A percentile compares a stretch with the other conserved stretches of the same genome.
Evolutionary conservation across 306 rosid species (phyloP).

Genomic region (Lupinus albus): DNA sequence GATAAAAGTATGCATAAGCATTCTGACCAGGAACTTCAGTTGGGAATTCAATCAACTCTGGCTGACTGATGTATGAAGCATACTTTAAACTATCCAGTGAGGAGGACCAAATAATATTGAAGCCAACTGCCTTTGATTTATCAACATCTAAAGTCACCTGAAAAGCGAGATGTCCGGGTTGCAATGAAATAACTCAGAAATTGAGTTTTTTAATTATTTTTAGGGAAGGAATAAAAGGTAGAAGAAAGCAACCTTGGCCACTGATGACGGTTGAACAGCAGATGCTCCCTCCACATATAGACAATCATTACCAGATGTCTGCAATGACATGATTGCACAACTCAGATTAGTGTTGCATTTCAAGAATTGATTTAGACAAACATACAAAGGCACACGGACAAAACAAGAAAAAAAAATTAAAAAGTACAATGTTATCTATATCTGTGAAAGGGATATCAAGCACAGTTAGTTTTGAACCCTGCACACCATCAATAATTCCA

Average conservation of each 20-base stretch:
- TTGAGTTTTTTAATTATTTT: background rate
- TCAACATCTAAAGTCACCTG: conserved; percentile 73
- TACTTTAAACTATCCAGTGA: conserved; percentile 76
- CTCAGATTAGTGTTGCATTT: conserved; percentile 21
- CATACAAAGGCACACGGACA: background rate
- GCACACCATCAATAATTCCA: conserved; percentile 71
- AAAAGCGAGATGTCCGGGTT: conserved; percentile 26
- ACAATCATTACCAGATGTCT: conserved; percentile 63
- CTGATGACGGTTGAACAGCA: conserved; percentile 71
- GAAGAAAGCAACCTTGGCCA: conserved; percentile 69
- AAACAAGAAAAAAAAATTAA: conserved; percentile 34
- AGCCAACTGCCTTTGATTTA: conserved; percentile 58
- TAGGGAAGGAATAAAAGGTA: background rate
- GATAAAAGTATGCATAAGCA: conserved; percentile 92
- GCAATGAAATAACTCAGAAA: background rate
- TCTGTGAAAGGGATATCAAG: conserved; percentile 88
- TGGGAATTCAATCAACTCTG: conserved; percentile 89
- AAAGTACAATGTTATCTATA: conserved; percentile 72
- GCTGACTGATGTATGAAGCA: conserved; percentile 70
- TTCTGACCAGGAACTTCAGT: conserved; percentile 87
- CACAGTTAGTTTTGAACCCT: conserved; percentile 53
- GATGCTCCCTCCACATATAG: conserved; percentile 91
- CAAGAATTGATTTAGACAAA: conserved; percentile 7
- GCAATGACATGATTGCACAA: conserved; percentile 42
- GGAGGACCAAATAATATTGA: conserved; percentile 80